These are phyloP conservation scores for Pseudocercospora eumusae DNA, from an alignment of 2,329 filamentous ascomycete species.

Conservation along the genomic window DNA sequence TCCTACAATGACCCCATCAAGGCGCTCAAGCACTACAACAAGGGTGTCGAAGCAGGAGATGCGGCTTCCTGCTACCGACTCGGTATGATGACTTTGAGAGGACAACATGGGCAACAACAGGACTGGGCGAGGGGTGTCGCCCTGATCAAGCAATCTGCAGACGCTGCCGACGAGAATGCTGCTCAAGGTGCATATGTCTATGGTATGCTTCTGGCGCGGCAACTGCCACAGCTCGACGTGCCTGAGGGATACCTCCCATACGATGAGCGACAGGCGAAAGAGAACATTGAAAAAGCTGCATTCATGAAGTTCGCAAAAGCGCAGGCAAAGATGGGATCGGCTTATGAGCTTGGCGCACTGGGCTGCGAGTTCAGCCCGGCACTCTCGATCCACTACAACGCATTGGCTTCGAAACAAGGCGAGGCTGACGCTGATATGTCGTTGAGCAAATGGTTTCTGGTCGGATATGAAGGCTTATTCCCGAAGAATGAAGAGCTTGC, in stretches of 20 bases:
- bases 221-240: conserved; percentile 85
- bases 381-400: conserved; percentile 92
- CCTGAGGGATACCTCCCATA: conserved; percentile 70
- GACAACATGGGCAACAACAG: conserved; percentile 86
- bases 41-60: conserved; percentile 76
- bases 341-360: conserved; percentile 90
- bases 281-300: conserved; percentile 94
- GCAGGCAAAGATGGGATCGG: conserved; percentile 94
- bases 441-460: conserved; percentile 98
- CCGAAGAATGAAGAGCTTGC: conserved; percentile 94
- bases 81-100: conserved; percentile 96
- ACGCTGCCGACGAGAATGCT: conserved; percentile 90
- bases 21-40: conserved; percentile 86
- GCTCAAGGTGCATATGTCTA: conserved; percentile 88
- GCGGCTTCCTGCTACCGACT: conserved; percentile 84
- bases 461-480: conserved; percentile 88
- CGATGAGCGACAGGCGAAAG: conserved; percentile 71
- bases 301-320: conserved; percentile 95
- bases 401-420: conserved; percentile 85
- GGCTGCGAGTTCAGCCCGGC: conserved; percentile 94
- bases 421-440: conserved; percentile 93
- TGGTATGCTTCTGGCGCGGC: conserved; percentile 88
- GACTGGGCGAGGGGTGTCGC: conserved; percentile 77
- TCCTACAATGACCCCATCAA: conserved; percentile 90
- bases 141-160: conserved; percentile 78